phyloP scores from a whole-genome alignment of 306 rosid species.

The Hippophae rhamnoides region DNA sequence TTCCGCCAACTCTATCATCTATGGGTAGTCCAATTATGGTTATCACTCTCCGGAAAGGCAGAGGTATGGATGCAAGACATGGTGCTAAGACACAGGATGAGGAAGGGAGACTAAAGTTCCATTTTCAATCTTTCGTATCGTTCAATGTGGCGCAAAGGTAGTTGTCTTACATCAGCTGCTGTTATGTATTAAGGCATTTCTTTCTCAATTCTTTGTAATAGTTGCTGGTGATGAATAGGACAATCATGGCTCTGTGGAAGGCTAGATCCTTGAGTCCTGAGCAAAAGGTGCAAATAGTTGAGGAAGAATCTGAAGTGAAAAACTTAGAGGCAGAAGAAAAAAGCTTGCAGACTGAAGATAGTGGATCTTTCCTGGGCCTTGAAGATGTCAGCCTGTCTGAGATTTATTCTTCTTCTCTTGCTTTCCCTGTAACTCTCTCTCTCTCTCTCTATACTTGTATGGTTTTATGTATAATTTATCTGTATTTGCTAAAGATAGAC shows the following conservation, averaged over 20 bases:
- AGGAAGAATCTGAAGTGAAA: constrained; percentile 66
- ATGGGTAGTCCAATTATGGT: constrained; percentile 86
- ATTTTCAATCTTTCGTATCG: constrained; percentile 92
- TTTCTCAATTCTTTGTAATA: constrained; percentile 6
- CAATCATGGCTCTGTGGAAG: constrained; percentile 96
- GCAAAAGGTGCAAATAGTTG: constrained; percentile 78
- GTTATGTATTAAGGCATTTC: constrained; percentile 11
- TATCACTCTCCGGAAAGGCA: constrained; percentile 70
- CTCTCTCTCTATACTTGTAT: constrained; percentile 12
- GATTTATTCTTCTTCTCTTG: constrained; percentile 43
- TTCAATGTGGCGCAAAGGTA: constrained; percentile 86
- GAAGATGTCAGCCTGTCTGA: constrained; percentile 76
- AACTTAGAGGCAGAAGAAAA: constrained; percentile 45
- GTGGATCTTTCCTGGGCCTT: constrained; percentile 54
- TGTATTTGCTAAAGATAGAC: neutral
- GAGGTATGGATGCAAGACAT: constrained; percentile 82
- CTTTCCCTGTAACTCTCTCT: constrained; percentile 53
- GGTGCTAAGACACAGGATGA: constrained; percentile 82
- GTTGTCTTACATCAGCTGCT: constrained; percentile 11
- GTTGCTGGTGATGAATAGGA: constrained; percentile 40
- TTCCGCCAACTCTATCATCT: constrained; percentile 75
- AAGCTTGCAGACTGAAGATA: constrained; percentile 55
- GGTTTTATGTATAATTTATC: neutral
- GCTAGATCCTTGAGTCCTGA: constrained; percentile 86
- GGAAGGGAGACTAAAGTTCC: constrained; percentile 89